A percentile compares a stretch with the other conserved stretches of the same genome.
Evolutionary conservation across 2,329 filamentous ascomycete species (phyloP).

Genomic region (Ceratocystis papillata): DNA sequence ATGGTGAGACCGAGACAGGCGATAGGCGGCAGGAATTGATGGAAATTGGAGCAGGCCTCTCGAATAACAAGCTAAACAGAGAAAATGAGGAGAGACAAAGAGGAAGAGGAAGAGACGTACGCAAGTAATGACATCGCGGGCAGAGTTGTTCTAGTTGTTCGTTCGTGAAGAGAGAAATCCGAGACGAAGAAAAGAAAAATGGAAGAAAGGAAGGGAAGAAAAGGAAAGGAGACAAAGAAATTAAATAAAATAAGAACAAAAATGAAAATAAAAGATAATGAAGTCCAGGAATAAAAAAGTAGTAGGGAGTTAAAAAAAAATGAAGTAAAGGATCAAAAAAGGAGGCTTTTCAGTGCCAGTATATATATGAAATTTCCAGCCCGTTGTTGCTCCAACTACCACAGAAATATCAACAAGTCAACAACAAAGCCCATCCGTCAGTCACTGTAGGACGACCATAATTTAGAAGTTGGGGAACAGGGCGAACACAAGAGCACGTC

Average conservation of each 20-base stretch:
- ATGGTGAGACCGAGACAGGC: too few species aligned
- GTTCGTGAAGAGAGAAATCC: neutral
- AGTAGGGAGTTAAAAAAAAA: neutral
- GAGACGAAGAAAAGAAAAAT: conserved; percentile 11
- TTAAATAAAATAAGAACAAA: neutral
- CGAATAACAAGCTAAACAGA: neutral
- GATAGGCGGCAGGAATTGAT: too few species aligned
- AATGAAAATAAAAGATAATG: conserved; percentile 9
- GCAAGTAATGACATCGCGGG: conserved; percentile 23
- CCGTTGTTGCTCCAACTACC: neutral
- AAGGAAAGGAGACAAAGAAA: neutral
- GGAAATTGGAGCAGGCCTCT: too few species aligned
- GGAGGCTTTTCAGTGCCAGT: neutral
- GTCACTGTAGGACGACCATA: too few species aligned
- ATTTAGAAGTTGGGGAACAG: too few species aligned
- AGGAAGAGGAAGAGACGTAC: conserved; percentile 17
- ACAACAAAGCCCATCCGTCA: too few species aligned
- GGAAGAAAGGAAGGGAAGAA: neutral
- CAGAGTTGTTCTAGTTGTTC: neutral
- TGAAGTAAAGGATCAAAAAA: conserved; percentile 6
- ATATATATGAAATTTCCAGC: neutral
- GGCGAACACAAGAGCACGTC: too few species aligned
- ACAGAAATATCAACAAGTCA: too few species aligned
- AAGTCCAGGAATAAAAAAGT: neutral
- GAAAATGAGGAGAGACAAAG: neutral